phyloP scores from a whole-genome alignment of 2,329 filamentous ascomycete genomes.

The Trichophyton benhamiae region DNA sequence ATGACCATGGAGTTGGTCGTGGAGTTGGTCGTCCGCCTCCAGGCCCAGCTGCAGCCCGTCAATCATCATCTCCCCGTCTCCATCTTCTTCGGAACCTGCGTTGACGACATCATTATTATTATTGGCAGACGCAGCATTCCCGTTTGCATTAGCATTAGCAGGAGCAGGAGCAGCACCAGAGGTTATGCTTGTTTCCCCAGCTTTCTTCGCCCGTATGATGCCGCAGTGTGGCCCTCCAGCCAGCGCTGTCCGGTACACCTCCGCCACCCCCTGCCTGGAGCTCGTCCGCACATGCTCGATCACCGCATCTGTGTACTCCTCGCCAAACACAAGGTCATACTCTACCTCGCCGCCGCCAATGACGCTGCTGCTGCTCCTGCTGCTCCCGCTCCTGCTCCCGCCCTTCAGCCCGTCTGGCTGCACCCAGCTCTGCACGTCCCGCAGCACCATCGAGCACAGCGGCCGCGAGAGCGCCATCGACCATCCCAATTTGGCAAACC shows the following conservation, averaged over 20 bases:
- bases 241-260: constrained; percentile 67
- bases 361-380: constrained; percentile 46
- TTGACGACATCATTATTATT: too few species aligned
- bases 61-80: too few species aligned
- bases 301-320: constrained; percentile 61
- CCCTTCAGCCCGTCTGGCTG: constrained; percentile 66
- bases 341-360: constrained; percentile 51
- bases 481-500: constrained; percentile 89
- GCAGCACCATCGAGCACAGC: constrained; percentile 60
- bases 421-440: constrained; percentile 58
- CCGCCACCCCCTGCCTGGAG: constrained; percentile 63
- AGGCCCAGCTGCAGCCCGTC: too few species aligned
- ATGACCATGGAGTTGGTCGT: too few species aligned
- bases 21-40: too few species aligned
- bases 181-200: constrained; percentile 30
- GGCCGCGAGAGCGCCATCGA: constrained; percentile 54
- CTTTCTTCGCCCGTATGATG: constrained; percentile 62
- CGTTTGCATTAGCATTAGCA: too few species aligned
- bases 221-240: constrained; percentile 60
- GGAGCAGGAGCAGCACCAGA: too few species aligned
- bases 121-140: too few species aligned
- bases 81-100: too few species aligned
- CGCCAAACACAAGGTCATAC: constrained; percentile 73
- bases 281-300: constrained; percentile 62
- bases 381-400: constrained; percentile 52